A percentile compares a stretch with the other conserved stretches of the same genome.
Evolutionary conservation across 1,284 basidiomycete genomes (phyloP).

Genomic region (Lentinula novae-zelandiae): DNA sequence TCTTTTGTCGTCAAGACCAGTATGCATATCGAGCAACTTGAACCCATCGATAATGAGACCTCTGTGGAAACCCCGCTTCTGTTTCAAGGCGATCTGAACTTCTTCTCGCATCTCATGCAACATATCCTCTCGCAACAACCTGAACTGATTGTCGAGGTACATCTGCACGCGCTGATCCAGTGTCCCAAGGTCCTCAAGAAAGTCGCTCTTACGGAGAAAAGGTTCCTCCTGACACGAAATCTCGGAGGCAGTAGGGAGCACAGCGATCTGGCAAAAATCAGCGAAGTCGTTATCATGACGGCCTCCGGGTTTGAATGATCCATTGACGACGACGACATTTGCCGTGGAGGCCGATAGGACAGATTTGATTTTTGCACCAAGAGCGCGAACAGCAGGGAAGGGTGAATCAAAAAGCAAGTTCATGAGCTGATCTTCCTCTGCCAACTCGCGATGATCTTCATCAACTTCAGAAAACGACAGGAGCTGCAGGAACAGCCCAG

Average conservation of each 20-base stretch:
- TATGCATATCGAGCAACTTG: slow-evolving; percentile 30
- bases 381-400: slow-evolving; percentile 26
- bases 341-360: slow-evolving; percentile 27
- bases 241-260: slow-evolving; percentile 59
- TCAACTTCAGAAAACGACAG: slow-evolving; percentile 36
- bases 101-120: slow-evolving; percentile 61
- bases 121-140: slow-evolving; percentile 65
- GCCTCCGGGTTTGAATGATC: slow-evolving; percentile 44
- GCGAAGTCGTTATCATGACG: slow-evolving; percentile 64
- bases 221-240: slow-evolving; percentile 38
- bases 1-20: slow-evolving; percentile 25
- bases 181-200: slow-evolving; percentile 39
- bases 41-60: slow-evolving; percentile 41
- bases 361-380: slow-evolving; percentile 26
- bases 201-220: slow-evolving; percentile 41
- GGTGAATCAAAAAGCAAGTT: slow-evolving; percentile 32
- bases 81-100: slow-evolving; percentile 37
- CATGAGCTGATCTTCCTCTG: slow-evolving; percentile 13
- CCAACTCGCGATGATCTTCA: slow-evolving; percentile 30
- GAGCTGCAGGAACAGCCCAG: slow-evolving; percentile 49
- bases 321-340: slow-evolving; percentile 18
- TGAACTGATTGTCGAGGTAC: slow-evolving; percentile 63
- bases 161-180: slow-evolving; percentile 33
- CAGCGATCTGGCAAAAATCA: slow-evolving; percentile 53
- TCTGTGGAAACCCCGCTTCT: slow-evolving; percentile 43